Percentiles rank a stretch among this genome's conserved stretches.
Evolutionary conservation across 805 yeast genomes (phyloP).

Genomic region (Sugiyamaella marilandica): DNA sequence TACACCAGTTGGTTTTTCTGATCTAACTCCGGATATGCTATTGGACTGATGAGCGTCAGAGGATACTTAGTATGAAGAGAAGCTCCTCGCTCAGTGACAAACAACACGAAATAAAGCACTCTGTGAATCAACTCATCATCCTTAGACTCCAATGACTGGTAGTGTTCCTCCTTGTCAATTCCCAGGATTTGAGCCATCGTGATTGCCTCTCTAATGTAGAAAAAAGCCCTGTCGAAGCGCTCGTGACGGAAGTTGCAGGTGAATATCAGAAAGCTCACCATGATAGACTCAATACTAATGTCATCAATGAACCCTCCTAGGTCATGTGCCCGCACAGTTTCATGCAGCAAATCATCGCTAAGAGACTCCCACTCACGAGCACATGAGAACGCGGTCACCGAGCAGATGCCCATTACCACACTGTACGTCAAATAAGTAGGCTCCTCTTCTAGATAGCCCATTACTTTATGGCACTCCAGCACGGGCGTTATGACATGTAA

Average conservation of each 20-base stretch:
- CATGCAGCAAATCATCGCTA: conserved; percentile 8
- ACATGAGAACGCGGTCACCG: conserved; percentile 2
- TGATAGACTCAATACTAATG: conserved; percentile 7
- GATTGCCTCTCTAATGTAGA: conserved; percentile 15
- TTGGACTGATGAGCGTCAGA: conserved; percentile 12
- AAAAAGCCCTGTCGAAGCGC: conserved; percentile 6
- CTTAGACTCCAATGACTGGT: background rate
- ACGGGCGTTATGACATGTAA: conserved; percentile 14
- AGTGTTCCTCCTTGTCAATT: conserved; percentile 12
- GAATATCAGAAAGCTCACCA: conserved; percentile 12
- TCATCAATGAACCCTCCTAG: conserved; percentile 6
- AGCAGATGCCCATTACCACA: conserved; percentile 11
- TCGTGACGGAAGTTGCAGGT: conserved; percentile 7
- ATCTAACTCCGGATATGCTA: conserved; percentile 9
- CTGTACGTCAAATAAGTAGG: conserved; percentile 7
- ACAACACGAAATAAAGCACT: conserved; percentile 9
- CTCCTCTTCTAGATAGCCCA: conserved; percentile 7
- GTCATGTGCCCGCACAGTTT: conserved; percentile 9
- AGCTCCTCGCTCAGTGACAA: conserved; percentile 16
- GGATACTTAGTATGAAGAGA: conserved; percentile 13
- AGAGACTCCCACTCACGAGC: conserved; percentile 1
- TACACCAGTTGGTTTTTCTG: conserved; percentile 2
- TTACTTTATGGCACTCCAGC: conserved; percentile 9
- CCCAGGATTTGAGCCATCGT: conserved; percentile 17
- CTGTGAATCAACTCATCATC: conserved; percentile 9